Evolutionary conservation across 495 filamentous ascomycete genomes (phyloP).

Genomic region (Podospora sp.): DNA sequence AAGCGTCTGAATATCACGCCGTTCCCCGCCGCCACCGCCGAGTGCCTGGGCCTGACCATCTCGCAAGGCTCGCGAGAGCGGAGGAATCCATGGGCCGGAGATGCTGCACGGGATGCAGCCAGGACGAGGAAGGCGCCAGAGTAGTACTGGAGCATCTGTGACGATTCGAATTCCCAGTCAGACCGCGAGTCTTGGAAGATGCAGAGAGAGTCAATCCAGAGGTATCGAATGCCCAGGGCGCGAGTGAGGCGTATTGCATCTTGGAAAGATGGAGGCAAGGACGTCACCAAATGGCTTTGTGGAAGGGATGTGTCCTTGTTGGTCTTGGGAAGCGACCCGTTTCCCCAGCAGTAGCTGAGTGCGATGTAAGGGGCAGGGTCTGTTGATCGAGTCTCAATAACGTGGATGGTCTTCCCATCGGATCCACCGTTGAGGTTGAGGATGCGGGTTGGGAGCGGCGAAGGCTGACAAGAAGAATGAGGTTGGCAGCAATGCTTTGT

Average conservation of each 20-base stretch:
- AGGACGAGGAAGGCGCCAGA: not conserved
- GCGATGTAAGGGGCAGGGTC: not conserved
- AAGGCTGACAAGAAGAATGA: not conserved
- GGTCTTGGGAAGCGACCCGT: not conserved
- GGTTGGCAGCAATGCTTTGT: not conserved
- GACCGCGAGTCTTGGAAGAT: not conserved
- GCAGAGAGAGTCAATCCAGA: not conserved
- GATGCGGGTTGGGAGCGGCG: not conserved
- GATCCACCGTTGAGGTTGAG: not conserved
- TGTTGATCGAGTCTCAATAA: not conserved
- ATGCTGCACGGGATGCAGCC: not conserved
- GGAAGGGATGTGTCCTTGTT: not conserved
- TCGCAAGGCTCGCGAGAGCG: not conserved
- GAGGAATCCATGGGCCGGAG: not conserved
- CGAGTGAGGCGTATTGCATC: not conserved
- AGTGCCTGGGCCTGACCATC: not conserved
- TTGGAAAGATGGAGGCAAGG: not conserved
- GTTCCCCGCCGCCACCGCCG: not conserved
- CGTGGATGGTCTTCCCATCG: not conserved
- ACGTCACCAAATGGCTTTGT: not conserved
- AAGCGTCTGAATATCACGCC: not conserved
- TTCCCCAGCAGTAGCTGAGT: not conserved
- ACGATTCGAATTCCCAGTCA: not conserved
- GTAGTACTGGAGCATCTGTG: not conserved
- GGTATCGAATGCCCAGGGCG: not conserved